Evolutionary conservation across 495 filamentous ascomycete genomes (phyloP).

Genomic region (Copromyces sp.): DNA sequence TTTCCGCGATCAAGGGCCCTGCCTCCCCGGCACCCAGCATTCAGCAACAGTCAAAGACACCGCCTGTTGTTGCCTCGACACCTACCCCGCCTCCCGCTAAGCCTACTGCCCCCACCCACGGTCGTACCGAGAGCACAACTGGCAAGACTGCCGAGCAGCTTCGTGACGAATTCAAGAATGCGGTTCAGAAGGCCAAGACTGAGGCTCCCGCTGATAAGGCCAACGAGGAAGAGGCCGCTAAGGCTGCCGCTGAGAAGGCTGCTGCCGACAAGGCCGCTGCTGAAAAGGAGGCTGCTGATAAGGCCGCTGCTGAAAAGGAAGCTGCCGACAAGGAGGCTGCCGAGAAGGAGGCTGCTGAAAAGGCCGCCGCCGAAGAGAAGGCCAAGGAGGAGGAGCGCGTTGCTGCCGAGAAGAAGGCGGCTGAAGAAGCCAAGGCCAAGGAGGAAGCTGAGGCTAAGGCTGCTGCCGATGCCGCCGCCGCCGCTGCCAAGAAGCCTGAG

Average conservation of each 20-base stretch:
- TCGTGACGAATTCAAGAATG: constrained; percentile 41
- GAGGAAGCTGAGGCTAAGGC: constrained; percentile 48
- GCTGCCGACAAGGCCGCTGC: constrained; percentile 41
- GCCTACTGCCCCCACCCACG: constrained; percentile 32
- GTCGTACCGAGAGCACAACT: constrained; percentile 35
- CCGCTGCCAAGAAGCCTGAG: constrained; percentile 43
- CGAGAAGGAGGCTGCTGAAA: constrained; percentile 34
- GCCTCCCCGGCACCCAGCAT: constrained; percentile 37
- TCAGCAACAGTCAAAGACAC: constrained; percentile 42
- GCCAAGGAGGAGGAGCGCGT: constrained; percentile 30
- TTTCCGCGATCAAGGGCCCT: constrained; percentile 28
- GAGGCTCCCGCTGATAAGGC: constrained; percentile 20
- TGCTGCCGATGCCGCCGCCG: constrained; percentile 52
- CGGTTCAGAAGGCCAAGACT: constrained; percentile 33
- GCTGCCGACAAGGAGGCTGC: constrained; percentile 30
- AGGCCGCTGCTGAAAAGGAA: constrained; percentile 35
- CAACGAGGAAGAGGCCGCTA: constrained; percentile 29
- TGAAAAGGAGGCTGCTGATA: constrained; percentile 39
- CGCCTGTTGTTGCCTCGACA: constrained; percentile 41
- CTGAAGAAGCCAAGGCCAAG: constrained; percentile 51
- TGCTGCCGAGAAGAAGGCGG: constrained; percentile 44
- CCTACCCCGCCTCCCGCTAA: constrained; percentile 42
- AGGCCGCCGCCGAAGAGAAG: constrained; percentile 29
- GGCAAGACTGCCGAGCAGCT: constrained; percentile 42
- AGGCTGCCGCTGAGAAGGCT: constrained; percentile 20